Conservation (phyloP, 352 stramenopile species). For the Globisporangium cystogenes region DNA sequence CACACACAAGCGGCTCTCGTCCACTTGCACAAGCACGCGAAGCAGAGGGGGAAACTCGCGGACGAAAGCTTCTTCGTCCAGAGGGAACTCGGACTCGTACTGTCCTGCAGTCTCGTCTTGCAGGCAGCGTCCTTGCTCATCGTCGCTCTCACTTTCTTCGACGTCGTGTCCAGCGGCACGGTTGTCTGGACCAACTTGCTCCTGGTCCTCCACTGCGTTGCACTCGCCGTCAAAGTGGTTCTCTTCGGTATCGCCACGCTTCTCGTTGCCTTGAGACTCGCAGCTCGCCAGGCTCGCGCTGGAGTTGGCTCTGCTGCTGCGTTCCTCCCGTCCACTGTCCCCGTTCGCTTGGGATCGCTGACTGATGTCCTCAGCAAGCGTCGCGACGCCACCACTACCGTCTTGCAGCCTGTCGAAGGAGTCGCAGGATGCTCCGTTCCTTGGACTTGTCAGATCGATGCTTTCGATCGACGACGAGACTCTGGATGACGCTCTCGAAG, state of each 20-base stretch:
- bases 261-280: neutral
- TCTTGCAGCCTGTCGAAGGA: neutral
- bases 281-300: neutral
- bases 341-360: neutral
- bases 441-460: neutral
- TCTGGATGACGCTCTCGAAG: neutral
- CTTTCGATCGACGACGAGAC: neutral
- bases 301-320: neutral
- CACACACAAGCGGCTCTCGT: constrained; percentile 43
- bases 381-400: neutral
- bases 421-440: neutral
- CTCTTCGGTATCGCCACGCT: neutral
- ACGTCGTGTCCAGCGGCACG: too few relatives aligned
- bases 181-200: neutral
- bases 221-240: neutral
- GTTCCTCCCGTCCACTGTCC: neutral
- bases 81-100: constrained; percentile 1
- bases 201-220: neutral
- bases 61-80: constrained; percentile 11
- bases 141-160: neutral
- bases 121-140: neutral
- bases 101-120: neutral
- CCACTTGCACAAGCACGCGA: constrained; percentile 48
- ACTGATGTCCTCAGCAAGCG: neutral
- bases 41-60: constrained; percentile 31